Base-by-base conservation (phyloP, 495 filamentous ascomycete species). In the Penicillium desertorum region DNA sequence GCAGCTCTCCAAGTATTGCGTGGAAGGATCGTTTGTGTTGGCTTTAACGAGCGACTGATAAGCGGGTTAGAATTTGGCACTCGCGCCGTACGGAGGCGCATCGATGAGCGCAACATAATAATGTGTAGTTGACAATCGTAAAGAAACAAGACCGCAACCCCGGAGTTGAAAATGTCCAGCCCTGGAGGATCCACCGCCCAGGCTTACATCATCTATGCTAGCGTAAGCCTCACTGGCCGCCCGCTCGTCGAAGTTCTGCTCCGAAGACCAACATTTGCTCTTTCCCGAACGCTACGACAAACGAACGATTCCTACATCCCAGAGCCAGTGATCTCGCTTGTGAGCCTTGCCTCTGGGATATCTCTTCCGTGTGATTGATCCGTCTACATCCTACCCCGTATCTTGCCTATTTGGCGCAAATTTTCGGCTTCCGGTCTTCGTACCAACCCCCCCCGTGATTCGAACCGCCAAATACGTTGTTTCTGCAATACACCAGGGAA, bases 1-100 rank as follows among this genome's bases (percentile, higher is more conserved):
- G 87, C 77, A 67, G 74, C 55, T 66, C 83, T 65, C 71, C 75
- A 44, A 71, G 73, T 45, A 67, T 71, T 52, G 68, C 74, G 81
- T 44, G 78, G 79, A 51, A 82, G 66, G 32, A 63, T 32, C 36
- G 56, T 45, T 23, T 56, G 54, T 10, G 49, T 55, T 9, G 65
- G 39, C 22, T 44, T 68, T 19, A 64, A 57, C 39, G 64, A 53
- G 16, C 67, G 66, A 41, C 59, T 47, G 29, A 46, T 44, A 56
- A 41, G 58, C 37, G 68, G 67, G 25, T 54, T 67, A 43, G 67
- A 52, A 54, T 48, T 59, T n/a, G 62, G 62, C 14, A 67, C 50
- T 41, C 68, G 73, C 59, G 62, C 51, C 57, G 57, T 67, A 59
- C 67, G 59, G 46, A 60, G 43, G 44, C 67, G 64, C 56, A 73